Evolutionary conservation across 352 stramenopile genomes (phyloP).

Genomic region (Phytophthora citrophthora): DNA sequence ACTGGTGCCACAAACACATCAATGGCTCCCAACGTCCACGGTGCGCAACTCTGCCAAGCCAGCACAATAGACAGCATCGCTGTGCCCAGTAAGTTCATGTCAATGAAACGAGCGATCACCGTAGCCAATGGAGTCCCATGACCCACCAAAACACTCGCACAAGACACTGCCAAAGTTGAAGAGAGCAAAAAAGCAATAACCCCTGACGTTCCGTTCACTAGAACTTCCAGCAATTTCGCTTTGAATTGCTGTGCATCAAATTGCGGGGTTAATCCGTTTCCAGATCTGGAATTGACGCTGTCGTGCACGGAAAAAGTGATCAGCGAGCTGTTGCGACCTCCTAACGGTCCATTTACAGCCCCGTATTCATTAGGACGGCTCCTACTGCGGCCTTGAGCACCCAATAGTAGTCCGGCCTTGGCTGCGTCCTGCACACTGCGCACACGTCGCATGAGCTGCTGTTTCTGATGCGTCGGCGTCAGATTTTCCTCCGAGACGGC

Average conservation of each 20-base stretch:
- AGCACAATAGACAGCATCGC: slow-evolving; percentile 73
- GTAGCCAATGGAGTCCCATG: slow-evolving; percentile 61
- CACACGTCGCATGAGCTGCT: slow-evolving; percentile 60
- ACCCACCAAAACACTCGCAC: slow-evolving; percentile 78
- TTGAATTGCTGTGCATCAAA: slow-evolving; percentile 23
- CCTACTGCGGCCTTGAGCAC: slow-evolving; percentile 10
- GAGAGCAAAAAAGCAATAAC: slow-evolving; percentile 82
- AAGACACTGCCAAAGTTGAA: slow-evolving; percentile 81
- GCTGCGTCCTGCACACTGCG: slow-evolving; percentile 61
- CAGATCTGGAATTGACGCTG: slow-evolving; percentile 13
- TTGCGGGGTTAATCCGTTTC: not conserved
- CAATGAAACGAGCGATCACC: slow-evolving; percentile 81
- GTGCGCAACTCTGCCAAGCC: slow-evolving; percentile 74
- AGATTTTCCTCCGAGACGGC: slow-evolving; percentile 55
- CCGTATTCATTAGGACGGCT: slow-evolving; percentile 21
- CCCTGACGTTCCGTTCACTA: slow-evolving; percentile 78
- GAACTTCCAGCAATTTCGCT: slow-evolving; percentile 29
- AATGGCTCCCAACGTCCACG: slow-evolving; percentile 79
- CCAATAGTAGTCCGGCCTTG: slow-evolving; percentile 22
- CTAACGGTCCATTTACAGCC: slow-evolving; percentile 11
- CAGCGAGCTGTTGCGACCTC: slow-evolving; percentile 12
- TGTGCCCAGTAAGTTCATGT: slow-evolving; percentile 85
- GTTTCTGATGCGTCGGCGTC: slow-evolving; percentile 33
- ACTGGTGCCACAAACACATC: slow-evolving; percentile 83
- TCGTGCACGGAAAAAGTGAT: slow-evolving; percentile 24